Evolutionary conservation across 2,329 filamentous ascomycete genomes (phyloP).

Genomic region (Alternaria arborescens): DNA sequence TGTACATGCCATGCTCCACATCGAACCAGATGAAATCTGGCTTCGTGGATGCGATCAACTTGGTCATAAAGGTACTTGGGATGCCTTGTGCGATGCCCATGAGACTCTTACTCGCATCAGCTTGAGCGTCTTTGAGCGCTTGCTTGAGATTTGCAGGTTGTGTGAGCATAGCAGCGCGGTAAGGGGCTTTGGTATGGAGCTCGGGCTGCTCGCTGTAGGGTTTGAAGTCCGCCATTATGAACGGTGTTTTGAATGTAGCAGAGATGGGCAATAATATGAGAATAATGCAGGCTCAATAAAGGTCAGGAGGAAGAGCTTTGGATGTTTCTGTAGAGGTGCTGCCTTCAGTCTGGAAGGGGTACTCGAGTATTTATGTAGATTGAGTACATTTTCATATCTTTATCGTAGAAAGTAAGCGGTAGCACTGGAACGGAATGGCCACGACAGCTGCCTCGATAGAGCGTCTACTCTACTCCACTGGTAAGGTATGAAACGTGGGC

Average conservation of each 20-base stretch:
- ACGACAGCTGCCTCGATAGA: slow-evolving; percentile 3
- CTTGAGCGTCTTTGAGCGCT: slow-evolving; percentile 33
- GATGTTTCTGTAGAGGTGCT: not conserved
- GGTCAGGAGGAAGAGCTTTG: not conserved
- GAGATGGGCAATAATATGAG: not conserved
- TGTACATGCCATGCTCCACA: slow-evolving; percentile 41
- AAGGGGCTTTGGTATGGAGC: slow-evolving; percentile 33
- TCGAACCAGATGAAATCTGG: slow-evolving; percentile 41
- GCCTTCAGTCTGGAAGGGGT: not conserved
- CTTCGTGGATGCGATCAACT: slow-evolving; percentile 37
- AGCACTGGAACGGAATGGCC: not conserved
- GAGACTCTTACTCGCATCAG: slow-evolving; percentile 33
- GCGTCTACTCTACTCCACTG: not conserved
- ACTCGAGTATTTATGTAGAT: not conserved
- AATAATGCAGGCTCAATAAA: no score
- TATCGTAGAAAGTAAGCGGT: not conserved
- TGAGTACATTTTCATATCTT: not conserved
- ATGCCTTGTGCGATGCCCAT: slow-evolving; percentile 40
- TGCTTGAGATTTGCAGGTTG: slow-evolving; percentile 33
- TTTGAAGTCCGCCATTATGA: slow-evolving; percentile 27
- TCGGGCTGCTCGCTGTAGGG: slow-evolving; percentile 36
- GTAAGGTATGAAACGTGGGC: not conserved
- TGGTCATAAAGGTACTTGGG: slow-evolving; percentile 37
- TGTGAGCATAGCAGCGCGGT: slow-evolving; percentile 34
- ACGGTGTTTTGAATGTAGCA: not conserved